A percentile compares a stretch with the other conserved stretches of the same genome.
Evolutionary conservation across 2,329 filamentous ascomycete species (phyloP).

Genomic region (Calonectria ilicicola): DNA sequence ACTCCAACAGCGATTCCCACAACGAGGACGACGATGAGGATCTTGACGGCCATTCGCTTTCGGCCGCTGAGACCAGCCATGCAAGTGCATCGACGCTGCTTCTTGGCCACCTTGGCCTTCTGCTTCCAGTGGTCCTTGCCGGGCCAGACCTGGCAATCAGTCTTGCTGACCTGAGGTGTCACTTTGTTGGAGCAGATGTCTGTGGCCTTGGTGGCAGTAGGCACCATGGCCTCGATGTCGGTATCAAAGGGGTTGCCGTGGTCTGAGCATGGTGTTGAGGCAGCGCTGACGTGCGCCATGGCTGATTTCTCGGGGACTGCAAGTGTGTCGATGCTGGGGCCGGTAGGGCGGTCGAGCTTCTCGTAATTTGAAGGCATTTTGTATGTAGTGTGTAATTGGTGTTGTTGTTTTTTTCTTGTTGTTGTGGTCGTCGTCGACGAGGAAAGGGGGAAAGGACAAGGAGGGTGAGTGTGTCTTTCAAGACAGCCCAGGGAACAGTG

Average conservation of each 20-base stretch:
- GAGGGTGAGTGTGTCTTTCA: background rate
- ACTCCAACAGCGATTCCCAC: conserved; percentile 66
- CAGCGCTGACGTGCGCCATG: conserved; percentile 49
- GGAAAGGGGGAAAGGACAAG: background rate
- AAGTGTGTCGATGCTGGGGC: conserved; percentile 34
- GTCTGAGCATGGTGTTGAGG: conserved; percentile 59
- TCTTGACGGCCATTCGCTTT: conserved; percentile 65
- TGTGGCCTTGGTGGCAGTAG: conserved; percentile 41
- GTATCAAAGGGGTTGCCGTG: conserved; percentile 67
- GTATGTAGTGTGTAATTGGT: conserved; percentile 18
- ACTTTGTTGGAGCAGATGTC: conserved; percentile 50
- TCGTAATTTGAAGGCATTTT: conserved; percentile 44
- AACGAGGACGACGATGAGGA: conserved; percentile 64
- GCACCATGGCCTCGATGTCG: conserved; percentile 67
- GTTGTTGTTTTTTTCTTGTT: background rate
- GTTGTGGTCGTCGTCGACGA: conserved; percentile 5
- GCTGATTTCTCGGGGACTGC: conserved; percentile 45
- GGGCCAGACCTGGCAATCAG: conserved; percentile 70
- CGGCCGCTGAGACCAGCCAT: conserved; percentile 66
- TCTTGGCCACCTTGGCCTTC: conserved; percentile 69
- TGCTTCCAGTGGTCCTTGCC: conserved; percentile 70
- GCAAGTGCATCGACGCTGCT: conserved; percentile 61
- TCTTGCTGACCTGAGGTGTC: conserved; percentile 48
- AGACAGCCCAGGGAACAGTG: background rate
- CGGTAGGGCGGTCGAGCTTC: conserved; percentile 40